Evolutionary conservation across 2,329 filamentous ascomycete genomes (phyloP).

Genomic region (Nannizziopsis barbatae): DNA sequence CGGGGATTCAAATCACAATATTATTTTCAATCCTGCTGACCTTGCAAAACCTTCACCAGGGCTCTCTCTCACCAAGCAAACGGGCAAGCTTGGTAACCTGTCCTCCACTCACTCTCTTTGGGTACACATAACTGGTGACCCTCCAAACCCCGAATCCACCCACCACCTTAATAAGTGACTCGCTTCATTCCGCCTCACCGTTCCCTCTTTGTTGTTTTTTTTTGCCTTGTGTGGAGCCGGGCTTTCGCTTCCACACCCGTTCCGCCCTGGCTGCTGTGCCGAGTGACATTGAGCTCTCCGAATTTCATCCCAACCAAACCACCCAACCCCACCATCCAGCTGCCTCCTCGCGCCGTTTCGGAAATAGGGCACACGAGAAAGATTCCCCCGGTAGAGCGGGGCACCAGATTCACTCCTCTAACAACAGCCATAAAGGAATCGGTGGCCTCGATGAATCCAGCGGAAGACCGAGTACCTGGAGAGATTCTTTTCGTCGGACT

Average conservation of each 20-base stretch:
- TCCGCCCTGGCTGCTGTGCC: constrained; percentile 14
- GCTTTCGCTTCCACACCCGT: not conserved
- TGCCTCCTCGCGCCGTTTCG: not conserved
- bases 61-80: not conserved
- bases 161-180: not conserved
- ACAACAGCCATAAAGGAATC: not conserved
- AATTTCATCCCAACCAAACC: constrained; percentile 12
- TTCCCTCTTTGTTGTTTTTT: not conserved
- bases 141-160: not conserved
- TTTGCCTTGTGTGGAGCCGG: not conserved
- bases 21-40: not conserved
- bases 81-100: too few species aligned
- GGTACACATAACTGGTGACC: too few species aligned
- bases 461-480: constrained; percentile 1
- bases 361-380: not conserved
- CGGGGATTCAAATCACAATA: too few species aligned
- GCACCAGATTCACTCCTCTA: not conserved
- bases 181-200: not conserved
- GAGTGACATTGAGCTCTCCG: constrained; percentile 17
- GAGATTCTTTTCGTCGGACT: not conserved
- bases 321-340: not conserved
- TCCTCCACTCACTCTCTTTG: too few species aligned
- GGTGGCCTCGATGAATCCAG: not conserved
- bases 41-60: not conserved
- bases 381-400: not conserved